Evolutionary conservation across 139 green algal species (phyloP), one percentile per base, ranked within the genome.

Genomic region (Chlorella sp.): DNA sequence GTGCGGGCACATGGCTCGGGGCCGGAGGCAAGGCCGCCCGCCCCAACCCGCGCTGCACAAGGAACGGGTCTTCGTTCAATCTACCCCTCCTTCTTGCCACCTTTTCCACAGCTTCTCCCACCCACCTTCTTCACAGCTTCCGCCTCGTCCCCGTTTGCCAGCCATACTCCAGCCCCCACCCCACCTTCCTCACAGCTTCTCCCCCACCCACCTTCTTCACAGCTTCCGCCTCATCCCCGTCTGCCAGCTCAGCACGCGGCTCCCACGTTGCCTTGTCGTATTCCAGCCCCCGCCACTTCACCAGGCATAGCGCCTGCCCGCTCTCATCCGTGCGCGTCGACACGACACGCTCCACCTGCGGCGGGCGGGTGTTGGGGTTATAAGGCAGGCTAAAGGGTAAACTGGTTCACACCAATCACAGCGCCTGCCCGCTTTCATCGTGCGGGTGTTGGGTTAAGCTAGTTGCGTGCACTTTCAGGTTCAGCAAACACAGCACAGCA

Each of bases 271-370:
- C 78, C 78, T 83, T 83, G 78, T 83, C 78, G 14, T 83, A 83
- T 0, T 80, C 83, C 28, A 91, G 83, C 16, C 89, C 89, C 19
- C 61, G 64, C 83, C 89, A 91, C 89, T 91, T 91, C 1, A 91
- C 89, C 30, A 91, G 83, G 28, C 40, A 48, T 39, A 81, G 53
- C 39, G 57, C 30, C 60, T 34, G 37, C 18, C 77, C 75, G 32
- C 39, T 68, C 15, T 78, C 53, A 48, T 60, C 64, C 0, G 18
- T 30, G 18, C 83, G 83, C 48, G 53, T 42, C 5, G 89, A 83
- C 18, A 91, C 61, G 1, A 89, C 64, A 0, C 89, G 89, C 60
- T 89, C 89, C 28, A 89, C 89, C 89, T 91, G 75, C 71, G 37
- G 32, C 28, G 16, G 48, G 48, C 48, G 48, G 48, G 48, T 57